These are phyloP conservation scores for Flaveria ramosissima DNA, from an alignment of 129 eudicot species.

Conservation along the genomic window DNA sequence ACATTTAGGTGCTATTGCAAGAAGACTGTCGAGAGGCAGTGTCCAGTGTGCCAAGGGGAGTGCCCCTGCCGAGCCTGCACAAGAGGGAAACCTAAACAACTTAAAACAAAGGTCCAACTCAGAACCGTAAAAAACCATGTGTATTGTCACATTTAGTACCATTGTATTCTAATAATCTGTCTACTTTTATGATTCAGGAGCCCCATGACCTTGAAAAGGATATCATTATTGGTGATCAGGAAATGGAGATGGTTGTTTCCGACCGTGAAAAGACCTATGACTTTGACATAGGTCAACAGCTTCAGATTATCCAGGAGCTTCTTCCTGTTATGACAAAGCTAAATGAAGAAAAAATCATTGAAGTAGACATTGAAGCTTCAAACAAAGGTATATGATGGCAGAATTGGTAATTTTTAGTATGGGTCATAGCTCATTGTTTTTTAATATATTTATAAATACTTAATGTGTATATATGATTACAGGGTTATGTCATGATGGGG, in stretches of 20 bases:
- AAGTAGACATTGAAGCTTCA: conserved; percentile 58
- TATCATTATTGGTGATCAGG: neutral
- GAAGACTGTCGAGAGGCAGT: conserved; percentile 49
- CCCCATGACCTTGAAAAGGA: neutral
- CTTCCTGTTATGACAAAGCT: conserved; percentile 64
- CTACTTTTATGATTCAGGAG: conserved; percentile 53
- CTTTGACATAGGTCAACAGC: conserved; percentile 41
- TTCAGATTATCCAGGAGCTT: conserved; percentile 60
- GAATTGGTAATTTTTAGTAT: neutral
- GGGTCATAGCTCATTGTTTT: neutral
- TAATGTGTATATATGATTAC: conserved; percentile 19
- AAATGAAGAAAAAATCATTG: conserved; percentile 53
- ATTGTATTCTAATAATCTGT: conserved; percentile 11
- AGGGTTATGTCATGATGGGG: conserved; percentile 48
- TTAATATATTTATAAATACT: neutral
- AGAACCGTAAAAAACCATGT: neutral
- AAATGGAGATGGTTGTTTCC: neutral
- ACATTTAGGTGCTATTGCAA: conserved; percentile 52
- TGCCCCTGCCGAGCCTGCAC: conserved; percentile 67
- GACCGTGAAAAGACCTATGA: conserved; percentile 38
- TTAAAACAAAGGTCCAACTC: conserved; percentile 49
- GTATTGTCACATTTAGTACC: neutral
- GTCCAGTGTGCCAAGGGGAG: conserved; percentile 74
- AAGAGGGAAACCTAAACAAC: conserved; percentile 38
- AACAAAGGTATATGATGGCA: conserved; percentile 32